Percentiles rank a stretch among this genome's conserved stretches.
These are phyloP conservation scores for Ogataea angusta DNA, from an alignment of 805 yeast species.

Conservation along the genomic window DNA sequence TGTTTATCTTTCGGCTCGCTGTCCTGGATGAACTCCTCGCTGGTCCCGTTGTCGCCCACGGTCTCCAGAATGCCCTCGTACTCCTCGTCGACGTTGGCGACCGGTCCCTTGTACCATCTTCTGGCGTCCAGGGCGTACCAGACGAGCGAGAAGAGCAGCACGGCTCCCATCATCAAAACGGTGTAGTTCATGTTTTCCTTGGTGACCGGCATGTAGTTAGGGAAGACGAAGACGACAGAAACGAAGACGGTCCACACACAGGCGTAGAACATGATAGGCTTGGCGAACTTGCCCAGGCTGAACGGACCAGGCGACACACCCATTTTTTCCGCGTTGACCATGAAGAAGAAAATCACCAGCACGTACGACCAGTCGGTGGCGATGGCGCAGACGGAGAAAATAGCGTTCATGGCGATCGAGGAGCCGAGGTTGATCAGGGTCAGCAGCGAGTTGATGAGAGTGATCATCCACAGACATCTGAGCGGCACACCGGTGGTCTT, in stretches of 20 bases:
- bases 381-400: conserved; percentile 52
- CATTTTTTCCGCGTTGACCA: conserved; percentile 42
- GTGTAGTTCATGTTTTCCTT: conserved; percentile 53
- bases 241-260: conserved; percentile 45
- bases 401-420: conserved; percentile 48
- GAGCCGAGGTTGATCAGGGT: conserved; percentile 43
- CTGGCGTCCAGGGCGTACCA: conserved; percentile 50
- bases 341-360: conserved; percentile 41
- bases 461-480: conserved; percentile 42
- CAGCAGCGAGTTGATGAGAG: conserved; percentile 41
- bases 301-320: conserved; percentile 50
- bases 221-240: conserved; percentile 50
- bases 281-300: conserved; percentile 42
- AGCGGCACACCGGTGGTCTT: conserved; percentile 41
- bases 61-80: conserved; percentile 22
- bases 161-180: conserved; percentile 44
- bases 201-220: conserved; percentile 43
- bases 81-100: conserved; percentile 42
- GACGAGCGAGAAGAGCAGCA: conserved; percentile 34
- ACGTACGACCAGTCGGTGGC: conserved; percentile 51
- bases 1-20: neutral
- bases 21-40: neutral
- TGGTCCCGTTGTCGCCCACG: conserved; percentile 2
- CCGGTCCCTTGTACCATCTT: conserved; percentile 57
- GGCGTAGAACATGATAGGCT: conserved; percentile 39